Conservation (phyloP, 2,329 filamentous ascomycete species). For the Alternaria ethzedia region DNA sequence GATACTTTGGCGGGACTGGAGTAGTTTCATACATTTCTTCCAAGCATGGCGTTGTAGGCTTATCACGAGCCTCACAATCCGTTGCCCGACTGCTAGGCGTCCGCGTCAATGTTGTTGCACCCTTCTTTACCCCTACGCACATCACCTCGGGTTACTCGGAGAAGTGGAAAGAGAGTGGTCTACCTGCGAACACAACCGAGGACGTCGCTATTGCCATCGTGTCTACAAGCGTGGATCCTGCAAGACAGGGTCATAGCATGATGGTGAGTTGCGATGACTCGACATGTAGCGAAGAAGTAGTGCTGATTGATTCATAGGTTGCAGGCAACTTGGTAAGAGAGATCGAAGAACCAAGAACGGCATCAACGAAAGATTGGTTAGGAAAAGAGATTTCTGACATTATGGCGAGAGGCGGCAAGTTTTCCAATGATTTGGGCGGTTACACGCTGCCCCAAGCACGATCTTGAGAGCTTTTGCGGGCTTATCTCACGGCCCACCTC, state of each 20-base stretch:
- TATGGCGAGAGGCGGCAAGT: constrained; percentile 42
- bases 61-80: constrained; percentile 48
- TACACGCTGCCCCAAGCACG: constrained; percentile 43
- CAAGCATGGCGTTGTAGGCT: constrained; percentile 52
- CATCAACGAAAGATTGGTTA: constrained; percentile 39
- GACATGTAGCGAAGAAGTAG: not conserved
- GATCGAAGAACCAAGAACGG: constrained; percentile 36
- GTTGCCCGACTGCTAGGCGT: constrained; percentile 46
- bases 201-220: constrained; percentile 53
- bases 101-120: constrained; percentile 56
- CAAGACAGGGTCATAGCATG: constrained; percentile 35
- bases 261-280: constrained; percentile 28
- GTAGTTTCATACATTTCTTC: constrained; percentile 54
- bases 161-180: constrained; percentile 47
- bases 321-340: constrained; percentile 38
- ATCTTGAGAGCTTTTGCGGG: constrained; percentile 1
- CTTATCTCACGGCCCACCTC: not conserved
- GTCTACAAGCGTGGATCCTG: constrained; percentile 44
- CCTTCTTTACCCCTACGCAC: constrained; percentile 57
- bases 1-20: constrained; percentile 54
- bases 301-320: constrained; percentile 24
- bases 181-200: constrained; percentile 52
- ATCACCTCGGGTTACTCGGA: constrained; percentile 51
- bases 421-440: constrained; percentile 45
- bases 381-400: constrained; percentile 42